phyloP scores from a whole-genome alignment of 2,329 filamentous ascomycete species.

The Saccharata proteae region DNA sequence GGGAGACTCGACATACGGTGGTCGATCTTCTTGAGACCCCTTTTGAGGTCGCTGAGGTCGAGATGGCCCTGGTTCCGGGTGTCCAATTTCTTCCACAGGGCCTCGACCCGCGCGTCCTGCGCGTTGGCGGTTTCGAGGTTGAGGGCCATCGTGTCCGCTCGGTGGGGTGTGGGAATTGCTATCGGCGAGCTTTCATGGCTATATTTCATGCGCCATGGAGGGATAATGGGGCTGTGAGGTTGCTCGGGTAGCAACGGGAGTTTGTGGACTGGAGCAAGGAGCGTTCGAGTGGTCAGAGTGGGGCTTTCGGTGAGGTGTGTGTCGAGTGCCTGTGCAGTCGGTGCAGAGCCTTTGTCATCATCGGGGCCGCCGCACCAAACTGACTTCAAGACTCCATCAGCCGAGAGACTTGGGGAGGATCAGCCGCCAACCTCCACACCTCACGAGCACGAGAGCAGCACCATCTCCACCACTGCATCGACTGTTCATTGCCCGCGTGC shows the following conservation, averaged over 20 bases:
- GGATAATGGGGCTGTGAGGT: background rate
- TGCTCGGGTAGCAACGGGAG: background rate
- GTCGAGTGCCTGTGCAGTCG: too few relatives aligned
- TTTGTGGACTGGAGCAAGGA: too few relatives aligned
- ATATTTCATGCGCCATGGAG: conserved; percentile 14
- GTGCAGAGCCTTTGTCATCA: too few relatives aligned
- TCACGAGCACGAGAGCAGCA: too few relatives aligned
- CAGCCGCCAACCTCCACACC: too few relatives aligned
- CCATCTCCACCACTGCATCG: too few relatives aligned
- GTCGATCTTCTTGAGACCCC: conserved; percentile 76
- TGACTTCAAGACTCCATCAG: too few relatives aligned
- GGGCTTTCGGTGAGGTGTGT: too few relatives aligned
- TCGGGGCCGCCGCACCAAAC: too few relatives aligned
- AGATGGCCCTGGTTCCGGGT: conserved; percentile 64
- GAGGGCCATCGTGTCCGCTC: conserved; percentile 36
- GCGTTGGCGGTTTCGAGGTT: conserved; percentile 65
- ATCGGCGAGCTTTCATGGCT: conserved; percentile 29
- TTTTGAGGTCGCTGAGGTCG: conserved; percentile 73
- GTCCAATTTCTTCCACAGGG: conserved; percentile 75
- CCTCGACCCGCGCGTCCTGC: conserved; percentile 69
- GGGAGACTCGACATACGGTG: conserved; percentile 54
- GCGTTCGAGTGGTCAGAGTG: too few relatives aligned
- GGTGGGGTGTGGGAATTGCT: conserved; percentile 15
- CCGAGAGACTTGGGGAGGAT: too few relatives aligned
- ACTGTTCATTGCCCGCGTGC: too few relatives aligned